Evolutionary conservation across 805 yeast species (phyloP).

Genomic region (Nakazawaea wickerhamii): DNA sequence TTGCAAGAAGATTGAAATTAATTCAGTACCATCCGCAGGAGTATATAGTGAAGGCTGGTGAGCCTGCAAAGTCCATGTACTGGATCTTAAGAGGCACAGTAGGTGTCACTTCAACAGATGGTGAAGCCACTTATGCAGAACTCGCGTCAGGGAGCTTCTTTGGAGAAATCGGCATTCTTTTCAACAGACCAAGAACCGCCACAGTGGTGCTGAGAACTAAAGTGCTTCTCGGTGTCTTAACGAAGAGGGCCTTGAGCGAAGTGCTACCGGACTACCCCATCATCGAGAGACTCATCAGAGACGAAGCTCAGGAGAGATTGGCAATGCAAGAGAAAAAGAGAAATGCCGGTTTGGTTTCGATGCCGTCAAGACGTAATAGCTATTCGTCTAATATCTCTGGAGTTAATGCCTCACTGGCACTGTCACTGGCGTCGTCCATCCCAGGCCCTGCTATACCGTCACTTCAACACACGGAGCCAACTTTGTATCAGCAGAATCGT

Average conservation of each 20-base stretch:
- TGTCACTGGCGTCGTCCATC: slow-evolving; percentile 26
- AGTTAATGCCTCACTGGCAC: slow-evolving; percentile 24
- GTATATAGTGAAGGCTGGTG: slow-evolving; percentile 65
- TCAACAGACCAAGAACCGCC: slow-evolving; percentile 73
- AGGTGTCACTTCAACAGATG: slow-evolving; percentile 72
- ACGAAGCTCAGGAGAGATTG: slow-evolving; percentile 74
- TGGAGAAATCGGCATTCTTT: slow-evolving; percentile 75
- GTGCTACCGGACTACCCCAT: slow-evolving; percentile 60
- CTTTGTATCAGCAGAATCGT: background rate
- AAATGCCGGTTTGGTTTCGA: slow-evolving; percentile 32
- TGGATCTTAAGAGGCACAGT: slow-evolving; percentile 77
- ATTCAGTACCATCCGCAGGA: slow-evolving; percentile 65
- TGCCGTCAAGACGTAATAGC: slow-evolving; percentile 16
- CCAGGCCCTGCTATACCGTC: slow-evolving; percentile 40
- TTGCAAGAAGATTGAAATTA: slow-evolving; percentile 52
- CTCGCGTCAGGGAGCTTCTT: slow-evolving; percentile 64
- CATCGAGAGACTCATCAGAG: slow-evolving; percentile 63
- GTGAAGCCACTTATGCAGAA: slow-evolving; percentile 70
- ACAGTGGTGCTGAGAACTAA: slow-evolving; percentile 67
- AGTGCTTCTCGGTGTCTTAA: slow-evolving; percentile 63
- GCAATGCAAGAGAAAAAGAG: slow-evolving; percentile 64
- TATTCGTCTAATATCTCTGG: slow-evolving; percentile 12
- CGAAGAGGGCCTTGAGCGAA: slow-evolving; percentile 53
- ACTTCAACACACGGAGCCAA: slow-evolving; percentile 9
- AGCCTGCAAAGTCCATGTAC: slow-evolving; percentile 70